Conservation (phyloP, 2,329 filamentous ascomycete genomes). For the Tolypocladium guangdongense region DNA sequence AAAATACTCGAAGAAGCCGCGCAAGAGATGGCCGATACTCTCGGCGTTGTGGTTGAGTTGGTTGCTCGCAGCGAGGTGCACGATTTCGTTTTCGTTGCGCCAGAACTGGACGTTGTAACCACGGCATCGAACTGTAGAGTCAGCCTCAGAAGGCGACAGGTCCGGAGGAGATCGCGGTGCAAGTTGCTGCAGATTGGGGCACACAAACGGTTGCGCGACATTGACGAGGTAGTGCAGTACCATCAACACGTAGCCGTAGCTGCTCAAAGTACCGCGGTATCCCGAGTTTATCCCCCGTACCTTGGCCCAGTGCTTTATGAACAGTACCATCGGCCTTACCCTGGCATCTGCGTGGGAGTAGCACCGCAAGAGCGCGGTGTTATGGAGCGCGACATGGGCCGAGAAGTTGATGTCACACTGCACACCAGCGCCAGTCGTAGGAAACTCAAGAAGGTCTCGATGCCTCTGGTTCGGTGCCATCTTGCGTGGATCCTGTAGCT, state of each 20-base stretch:
- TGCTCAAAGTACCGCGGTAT: constrained; percentile 76
- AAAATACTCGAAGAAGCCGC: constrained; percentile 85
- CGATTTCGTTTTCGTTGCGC: constrained; percentile 62
- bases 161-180: constrained; percentile 30
- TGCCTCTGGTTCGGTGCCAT: constrained; percentile 40
- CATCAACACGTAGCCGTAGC: constrained; percentile 89
- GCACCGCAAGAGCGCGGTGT: constrained; percentile 71
- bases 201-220: constrained; percentile 66
- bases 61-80: constrained; percentile 43
- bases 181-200: constrained; percentile 67
- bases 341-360: constrained; percentile 72
- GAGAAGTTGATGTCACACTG: constrained; percentile 91
- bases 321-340: constrained; percentile 68
- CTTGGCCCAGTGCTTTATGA: constrained; percentile 88
- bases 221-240: constrained; percentile 85
- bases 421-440: constrained; percentile 65
- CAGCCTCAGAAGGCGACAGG: constrained; percentile 10
- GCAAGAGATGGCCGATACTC: constrained; percentile 58
- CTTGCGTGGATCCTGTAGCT: constrained; percentile 37
- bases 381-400: constrained; percentile 71
- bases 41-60: constrained; percentile 59
- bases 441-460: constrained; percentile 60
- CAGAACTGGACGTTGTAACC: constrained; percentile 69
- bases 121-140: constrained; percentile 32
- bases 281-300: constrained; percentile 74